Base-by-base conservation (phyloP, 768 basidiomycete genomes). In the Podaxis sp. region DNA sequence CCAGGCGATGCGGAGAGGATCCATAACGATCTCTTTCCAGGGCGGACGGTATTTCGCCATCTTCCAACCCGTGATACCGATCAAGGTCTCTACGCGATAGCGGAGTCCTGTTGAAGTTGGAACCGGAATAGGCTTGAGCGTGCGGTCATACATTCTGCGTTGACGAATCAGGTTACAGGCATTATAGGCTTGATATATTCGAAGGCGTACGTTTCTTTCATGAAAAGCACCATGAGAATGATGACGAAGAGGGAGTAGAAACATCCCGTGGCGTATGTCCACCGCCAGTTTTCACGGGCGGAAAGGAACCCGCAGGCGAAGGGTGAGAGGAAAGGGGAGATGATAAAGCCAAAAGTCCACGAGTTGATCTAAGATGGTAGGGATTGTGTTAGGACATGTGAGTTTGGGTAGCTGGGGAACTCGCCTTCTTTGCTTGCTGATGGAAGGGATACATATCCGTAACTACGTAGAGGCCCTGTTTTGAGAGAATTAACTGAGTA, bases 291-390 rank as follows among this genome's bases (percentile, higher is more conserved):
- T 17, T 81, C 77, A 4, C 82, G 76, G 0, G 86, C 87, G 2
- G 86, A 85, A 4, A 89, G 75, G 77, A 88, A 90, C 3, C 89
- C 88, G 64, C 88, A 85, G 0, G 83, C 79, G 68, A 87, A 88
- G 0, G 88, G 89, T 2, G 86, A 87, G 9, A 84, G 67, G 76
- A 86, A 86, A 9, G 84, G 86, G 13, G 86, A 86, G 28, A 88
- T 71, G 68, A 90, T 82, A 74, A 89, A 88, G 2, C 87, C 89
- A 80, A 89, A 84, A 2, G 87, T 89, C 88, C 87, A 89, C 52
- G 86, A 73, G 66, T 87, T 88, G 39, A 89, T 79, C 85, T 88
- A 63, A 17, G 26, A 13, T 17, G 30, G 39, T 28, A 46, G 4
- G 22, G 9, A 52, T 36, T 57, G 42, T n/a, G 44, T 22, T 17